Conservation (phyloP, 108 stramenopile species). For the Parietichytrium sp. region DNA sequence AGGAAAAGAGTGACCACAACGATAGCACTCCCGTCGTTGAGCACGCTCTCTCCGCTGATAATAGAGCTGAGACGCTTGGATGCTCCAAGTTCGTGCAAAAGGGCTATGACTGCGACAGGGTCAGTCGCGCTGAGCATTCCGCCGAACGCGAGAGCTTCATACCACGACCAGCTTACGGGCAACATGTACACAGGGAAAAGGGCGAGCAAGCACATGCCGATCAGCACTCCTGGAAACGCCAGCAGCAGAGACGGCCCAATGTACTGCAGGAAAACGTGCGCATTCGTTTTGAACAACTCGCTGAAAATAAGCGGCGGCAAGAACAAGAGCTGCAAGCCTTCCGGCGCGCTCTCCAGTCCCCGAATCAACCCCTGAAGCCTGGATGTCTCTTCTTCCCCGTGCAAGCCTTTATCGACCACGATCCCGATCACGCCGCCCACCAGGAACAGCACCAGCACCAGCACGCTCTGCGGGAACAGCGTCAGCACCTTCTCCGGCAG, state of each 20-base stretch:
- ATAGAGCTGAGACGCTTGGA: conserved; percentile 54
- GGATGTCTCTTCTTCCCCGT: no score
- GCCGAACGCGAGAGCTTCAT: conserved; percentile 57
- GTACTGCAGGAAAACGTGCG: conserved; percentile 40
- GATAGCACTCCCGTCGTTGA: conserved; percentile 66
- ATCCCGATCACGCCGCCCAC: background rate
- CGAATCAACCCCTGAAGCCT: no score
- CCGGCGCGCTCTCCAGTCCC: background rate
- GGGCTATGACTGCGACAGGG: conserved; percentile 64
- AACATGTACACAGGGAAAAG: conserved; percentile 47
- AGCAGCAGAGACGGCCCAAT: conserved; percentile 46
- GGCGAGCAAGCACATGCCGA: conserved; percentile 47
- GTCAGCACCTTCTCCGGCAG: background rate
- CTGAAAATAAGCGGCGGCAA: conserved; percentile 18
- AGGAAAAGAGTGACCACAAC: conserved; percentile 61
- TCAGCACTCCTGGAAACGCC: conserved; percentile 53
- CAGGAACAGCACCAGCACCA: background rate
- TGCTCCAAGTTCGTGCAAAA: conserved; percentile 57
- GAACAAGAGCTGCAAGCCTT: conserved; percentile 24
- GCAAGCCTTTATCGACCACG: background rate
- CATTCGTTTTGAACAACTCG: conserved; percentile 37
- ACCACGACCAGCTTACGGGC: conserved; percentile 55
- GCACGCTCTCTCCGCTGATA: conserved; percentile 62
- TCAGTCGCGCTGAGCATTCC: conserved; percentile 68
- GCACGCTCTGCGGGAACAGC: conserved; percentile 22